Base-by-base conservation (phyloP, 371 early-diverging fungal genomes). In the Syncephalastrum sp. region DNA sequence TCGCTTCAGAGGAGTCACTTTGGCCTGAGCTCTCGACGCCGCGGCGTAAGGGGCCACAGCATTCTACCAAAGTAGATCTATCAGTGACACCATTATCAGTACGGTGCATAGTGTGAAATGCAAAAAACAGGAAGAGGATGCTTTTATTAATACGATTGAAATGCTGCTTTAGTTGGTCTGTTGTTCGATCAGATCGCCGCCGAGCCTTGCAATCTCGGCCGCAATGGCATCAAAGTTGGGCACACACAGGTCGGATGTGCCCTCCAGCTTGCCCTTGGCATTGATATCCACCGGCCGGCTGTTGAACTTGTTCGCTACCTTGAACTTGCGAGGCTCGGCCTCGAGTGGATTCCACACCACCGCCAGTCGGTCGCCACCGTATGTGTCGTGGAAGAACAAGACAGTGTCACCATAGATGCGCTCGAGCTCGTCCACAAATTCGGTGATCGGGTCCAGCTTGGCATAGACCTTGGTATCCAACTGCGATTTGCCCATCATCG, bases 341-440 rank as follows among this genome's bases (percentile, higher is more conserved):
- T 65, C 55, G 7, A 57, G 29, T 1, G 85, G 86, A 57, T 89
- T 84, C 86, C 87, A 90, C 1, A 91, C 83, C 15, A 92, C 74
- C 5, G 83, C 91, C 48, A 94, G 75, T 29, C 72, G 72, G 52
- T 86, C 84, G 42, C 94, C 92, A 33, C 94, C 94, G 52, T 88
- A 90, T 42, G 70, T 65, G 62, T 92, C 89, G 61, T 85, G 69
- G 76, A 91, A 94, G 46, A 91, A 83, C 57, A 84, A 53, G 16
- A 87, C 69, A 4, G 75, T 67, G 21, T 83, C 69, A 1, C 82
- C 82, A 67, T 74, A 86, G 13, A 74, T 51, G 10, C 57, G 61
- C 77, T 85, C 72, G 33, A 91, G 68, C 45, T 91, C 91, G 0
- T 68, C 53, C 27, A 91, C 51, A 55, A 81, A 88, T 23, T 70